These are phyloP conservation scores for Candida gigantensis DNA, from an alignment of 1,139 yeast species.

Conservation along the genomic window DNA sequence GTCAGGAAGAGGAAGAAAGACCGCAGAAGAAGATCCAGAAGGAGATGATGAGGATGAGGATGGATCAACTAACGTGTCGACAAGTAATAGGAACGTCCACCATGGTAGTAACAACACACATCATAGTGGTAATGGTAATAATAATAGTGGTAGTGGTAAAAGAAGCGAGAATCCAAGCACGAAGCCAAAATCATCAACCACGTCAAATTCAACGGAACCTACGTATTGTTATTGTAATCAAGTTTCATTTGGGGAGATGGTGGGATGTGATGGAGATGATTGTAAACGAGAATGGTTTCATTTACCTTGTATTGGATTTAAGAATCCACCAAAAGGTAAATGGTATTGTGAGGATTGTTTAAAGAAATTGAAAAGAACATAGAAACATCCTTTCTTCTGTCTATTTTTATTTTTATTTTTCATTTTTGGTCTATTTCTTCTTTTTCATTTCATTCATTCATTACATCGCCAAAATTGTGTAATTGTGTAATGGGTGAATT, in stretches of 20 bases:
- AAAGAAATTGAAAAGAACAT: slow-evolving; percentile 37
- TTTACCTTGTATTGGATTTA: slow-evolving; percentile 89
- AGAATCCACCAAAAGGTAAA: slow-evolving; percentile 89
- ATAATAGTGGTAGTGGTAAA: neutral
- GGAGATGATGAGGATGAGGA: slow-evolving; percentile 5
- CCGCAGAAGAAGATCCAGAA: slow-evolving; percentile 8
- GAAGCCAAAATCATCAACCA: slow-evolving; percentile 1
- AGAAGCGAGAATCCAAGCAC: slow-evolving; percentile 13
- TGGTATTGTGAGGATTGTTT: slow-evolving; percentile 96
- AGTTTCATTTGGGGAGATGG: slow-evolving; percentile 98
- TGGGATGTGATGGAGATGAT: slow-evolving; percentile 93
- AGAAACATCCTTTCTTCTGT: slow-evolving; percentile 10
- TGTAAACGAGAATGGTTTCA: slow-evolving; percentile 98
- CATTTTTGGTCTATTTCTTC: too few species aligned
- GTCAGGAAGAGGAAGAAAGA: slow-evolving; percentile 8
- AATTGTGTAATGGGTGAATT: too few species aligned
- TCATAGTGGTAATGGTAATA: slow-evolving; percentile 2
- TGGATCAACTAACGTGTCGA: slow-evolving; percentile 1
- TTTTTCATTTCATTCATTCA: too few species aligned
- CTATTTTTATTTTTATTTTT: neutral
- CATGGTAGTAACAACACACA: slow-evolving; percentile 4
- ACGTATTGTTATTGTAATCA: slow-evolving; percentile 95
- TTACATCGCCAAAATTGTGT: too few species aligned
- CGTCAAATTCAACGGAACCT: slow-evolving; percentile 55
- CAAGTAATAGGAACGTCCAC: too few species aligned